Evolutionary conservation across 2,329 filamentous ascomycete genomes (phyloP).

Genomic region (Dactylellina sp.): DNA sequence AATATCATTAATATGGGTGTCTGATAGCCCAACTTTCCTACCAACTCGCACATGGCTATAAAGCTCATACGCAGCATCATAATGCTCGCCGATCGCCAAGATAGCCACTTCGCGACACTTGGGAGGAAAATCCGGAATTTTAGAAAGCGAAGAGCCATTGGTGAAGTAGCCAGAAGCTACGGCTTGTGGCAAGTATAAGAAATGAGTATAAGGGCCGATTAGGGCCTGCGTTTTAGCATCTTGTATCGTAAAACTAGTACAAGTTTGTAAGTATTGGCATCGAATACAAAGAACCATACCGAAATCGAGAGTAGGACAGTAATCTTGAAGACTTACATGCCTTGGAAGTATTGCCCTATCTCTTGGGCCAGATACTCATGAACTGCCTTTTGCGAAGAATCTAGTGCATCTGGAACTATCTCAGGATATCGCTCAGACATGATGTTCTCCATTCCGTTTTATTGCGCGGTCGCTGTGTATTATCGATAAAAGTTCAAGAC

Average conservation of each 20-base stretch:
- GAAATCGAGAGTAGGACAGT: background rate
- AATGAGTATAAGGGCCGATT: constrained; percentile 30
- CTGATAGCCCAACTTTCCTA: constrained; percentile 22
- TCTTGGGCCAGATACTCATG: constrained; percentile 9
- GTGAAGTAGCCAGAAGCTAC: constrained; percentile 6
- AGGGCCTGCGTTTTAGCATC: constrained; percentile 22
- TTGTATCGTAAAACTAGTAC: constrained; percentile 25
- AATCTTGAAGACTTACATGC: constrained; percentile 1
- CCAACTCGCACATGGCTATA: constrained; percentile 34
- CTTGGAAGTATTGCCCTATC: constrained; percentile 18
- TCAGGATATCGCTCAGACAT: constrained; percentile 25
- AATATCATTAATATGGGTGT: constrained; percentile 31
- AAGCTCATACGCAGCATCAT: constrained; percentile 21
- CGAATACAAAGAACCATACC: background rate
- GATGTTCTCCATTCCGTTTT: too few relatives aligned
- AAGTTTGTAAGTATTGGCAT: background rate
- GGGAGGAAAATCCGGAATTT: constrained; percentile 20
- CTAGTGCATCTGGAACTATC: constrained; percentile 12
- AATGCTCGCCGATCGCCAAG: constrained; percentile 34
- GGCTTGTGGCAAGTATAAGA: constrained; percentile 20
- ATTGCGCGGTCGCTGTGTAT: too few relatives aligned
- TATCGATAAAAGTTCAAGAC: too few relatives aligned
- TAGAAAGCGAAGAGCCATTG: constrained; percentile 1
- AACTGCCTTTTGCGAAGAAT: constrained; percentile 4
- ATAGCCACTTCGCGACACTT: constrained; percentile 39